These are phyloP conservation scores for Thelonectria blattea DNA, from an alignment of 2,329 filamentous ascomycete species.

Conservation along the genomic window DNA sequence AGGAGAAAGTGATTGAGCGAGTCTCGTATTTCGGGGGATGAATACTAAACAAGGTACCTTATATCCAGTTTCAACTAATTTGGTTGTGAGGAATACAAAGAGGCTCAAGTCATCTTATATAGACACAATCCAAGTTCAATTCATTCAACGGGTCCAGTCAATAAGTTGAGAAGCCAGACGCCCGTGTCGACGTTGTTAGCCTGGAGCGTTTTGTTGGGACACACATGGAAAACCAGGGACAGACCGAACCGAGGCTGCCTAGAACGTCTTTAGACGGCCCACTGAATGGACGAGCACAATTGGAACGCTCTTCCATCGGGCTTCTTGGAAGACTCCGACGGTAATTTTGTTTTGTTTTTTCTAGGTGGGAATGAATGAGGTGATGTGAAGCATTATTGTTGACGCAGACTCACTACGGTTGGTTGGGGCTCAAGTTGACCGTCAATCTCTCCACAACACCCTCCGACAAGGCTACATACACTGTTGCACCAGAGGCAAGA, in stretches of 20 bases:
- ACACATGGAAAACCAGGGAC: conserved; percentile 37
- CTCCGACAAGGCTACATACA: too few species aligned
- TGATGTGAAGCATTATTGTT: conserved; percentile 2
- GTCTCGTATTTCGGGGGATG: too few species aligned
- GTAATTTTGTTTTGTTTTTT: conserved; percentile 5
- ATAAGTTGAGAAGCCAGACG: conserved; percentile 22
- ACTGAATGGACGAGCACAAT: conserved; percentile 18
- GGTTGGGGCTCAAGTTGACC: neutral
- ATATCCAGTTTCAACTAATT: neutral
- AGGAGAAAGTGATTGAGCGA: neutral
- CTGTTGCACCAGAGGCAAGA: neutral
- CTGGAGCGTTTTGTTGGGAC: conserved; percentile 40
- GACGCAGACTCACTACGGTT: neutral
- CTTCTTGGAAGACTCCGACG: conserved; percentile 7
- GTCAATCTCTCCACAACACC: neutral
- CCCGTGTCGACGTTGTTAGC: conserved; percentile 29
- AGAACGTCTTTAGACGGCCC: conserved; percentile 30
- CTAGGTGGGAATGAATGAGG: neutral
- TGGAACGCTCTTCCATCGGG: conserved; percentile 10
- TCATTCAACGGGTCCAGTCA: conserved; percentile 5
- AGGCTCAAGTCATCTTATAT: neutral
- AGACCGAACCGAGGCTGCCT: conserved; percentile 33
- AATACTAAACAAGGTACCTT: too few species aligned
- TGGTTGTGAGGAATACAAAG: neutral
- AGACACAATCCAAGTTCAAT: neutral